phyloP scores from a whole-genome alignment of 176 grass and related monocot genomes.

The Phoenix dactylifera region DNA sequence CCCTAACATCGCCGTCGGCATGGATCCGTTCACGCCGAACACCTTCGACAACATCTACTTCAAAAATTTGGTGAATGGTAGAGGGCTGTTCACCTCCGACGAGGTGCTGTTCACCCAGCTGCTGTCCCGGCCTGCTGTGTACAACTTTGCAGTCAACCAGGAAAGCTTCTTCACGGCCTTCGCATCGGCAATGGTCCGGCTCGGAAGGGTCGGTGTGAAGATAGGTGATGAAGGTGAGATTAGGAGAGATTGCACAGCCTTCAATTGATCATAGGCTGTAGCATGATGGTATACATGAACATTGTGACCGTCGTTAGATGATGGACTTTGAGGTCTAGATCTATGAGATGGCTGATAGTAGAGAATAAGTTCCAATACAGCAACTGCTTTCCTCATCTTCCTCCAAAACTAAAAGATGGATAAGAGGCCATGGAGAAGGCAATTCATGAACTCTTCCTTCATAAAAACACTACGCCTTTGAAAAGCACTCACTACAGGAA shows the following conservation, averaged over 20 bases:
- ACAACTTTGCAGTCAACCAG: conserved; percentile 39
- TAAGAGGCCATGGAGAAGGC: too few species aligned
- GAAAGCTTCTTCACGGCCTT: conserved; percentile 50
- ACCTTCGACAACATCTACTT: conserved; percentile 68
- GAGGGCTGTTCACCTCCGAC: conserved; percentile 79
- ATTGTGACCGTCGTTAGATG: too few species aligned
- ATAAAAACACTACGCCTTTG: too few species aligned
- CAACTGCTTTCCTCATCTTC: too few species aligned
- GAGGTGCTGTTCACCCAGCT: conserved; percentile 32
- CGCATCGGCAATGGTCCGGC: conserved; percentile 27
- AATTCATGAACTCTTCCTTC: too few species aligned
- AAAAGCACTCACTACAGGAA: too few species aligned
- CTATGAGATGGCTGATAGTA: too few species aligned
- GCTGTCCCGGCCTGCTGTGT: conserved; percentile 19
- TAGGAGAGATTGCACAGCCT: conserved; percentile 64
- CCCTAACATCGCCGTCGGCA: conserved; percentile 65
- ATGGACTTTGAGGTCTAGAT: too few species aligned
- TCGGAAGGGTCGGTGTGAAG: conserved; percentile 69
- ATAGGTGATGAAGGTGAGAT: conserved; percentile 46
- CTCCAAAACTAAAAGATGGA: too few species aligned
- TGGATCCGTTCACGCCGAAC: conserved; percentile 61
- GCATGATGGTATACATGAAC: too few species aligned
- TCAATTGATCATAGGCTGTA: conserved; percentile 25
- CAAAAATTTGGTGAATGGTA: conserved; percentile 37
- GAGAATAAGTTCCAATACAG: too few species aligned